Conservation (phyloP, 345 rosid species). For the Heritiera littoralis region DNA sequence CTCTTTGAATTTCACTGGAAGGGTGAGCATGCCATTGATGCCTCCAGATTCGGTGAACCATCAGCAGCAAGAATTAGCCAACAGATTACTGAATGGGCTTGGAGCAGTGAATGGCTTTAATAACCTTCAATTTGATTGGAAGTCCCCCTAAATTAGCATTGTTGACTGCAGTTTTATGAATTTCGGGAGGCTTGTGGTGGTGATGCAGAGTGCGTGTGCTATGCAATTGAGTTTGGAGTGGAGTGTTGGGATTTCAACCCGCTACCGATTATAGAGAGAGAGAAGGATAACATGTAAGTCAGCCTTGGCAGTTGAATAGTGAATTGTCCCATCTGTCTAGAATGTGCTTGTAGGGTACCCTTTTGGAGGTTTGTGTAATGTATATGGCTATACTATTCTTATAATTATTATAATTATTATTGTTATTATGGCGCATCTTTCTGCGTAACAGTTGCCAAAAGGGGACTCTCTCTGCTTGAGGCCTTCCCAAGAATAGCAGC, state of each 20-base stretch:
- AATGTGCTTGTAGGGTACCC: neutral
- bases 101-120: slow-evolving; percentile 53
- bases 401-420: no score
- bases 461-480: neutral
- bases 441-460: neutral
- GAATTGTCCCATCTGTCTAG: neutral
- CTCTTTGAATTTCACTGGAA: slow-evolving; percentile 34
- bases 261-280: slow-evolving; percentile 11
- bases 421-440: neutral
- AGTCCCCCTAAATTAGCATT: slow-evolving; percentile 46
- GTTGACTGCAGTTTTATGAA: neutral
- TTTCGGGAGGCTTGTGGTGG: neutral
- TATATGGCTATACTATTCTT: neutral
- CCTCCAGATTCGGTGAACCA: slow-evolving; percentile 44
- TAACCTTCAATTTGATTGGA: slow-evolving; percentile 58
- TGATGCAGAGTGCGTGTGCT: slow-evolving; percentile 12
- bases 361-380: neutral
- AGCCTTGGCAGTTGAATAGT: neutral
- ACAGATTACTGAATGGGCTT: slow-evolving; percentile 47
- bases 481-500: neutral
- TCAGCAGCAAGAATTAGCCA: slow-evolving; percentile 53
- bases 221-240: slow-evolving; percentile 8
- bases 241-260: neutral
- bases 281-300: neutral
- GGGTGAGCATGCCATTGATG: slow-evolving; percentile 39